Conservation (phyloP, 2,329 filamentous ascomycete species). For the Diaporthe helianthi region DNA sequence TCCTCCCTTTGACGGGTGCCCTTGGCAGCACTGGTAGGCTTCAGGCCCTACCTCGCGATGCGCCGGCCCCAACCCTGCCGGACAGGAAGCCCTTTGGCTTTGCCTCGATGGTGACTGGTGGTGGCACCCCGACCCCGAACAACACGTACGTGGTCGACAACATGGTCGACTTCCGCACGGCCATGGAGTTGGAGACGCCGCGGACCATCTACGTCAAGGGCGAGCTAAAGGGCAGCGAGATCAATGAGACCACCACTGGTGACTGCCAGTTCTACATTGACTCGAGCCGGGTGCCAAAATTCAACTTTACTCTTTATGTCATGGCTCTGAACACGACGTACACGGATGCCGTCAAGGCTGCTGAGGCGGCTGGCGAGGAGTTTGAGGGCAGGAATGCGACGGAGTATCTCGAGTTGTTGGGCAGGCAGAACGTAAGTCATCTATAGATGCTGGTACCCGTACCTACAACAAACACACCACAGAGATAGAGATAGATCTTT, state of each 20-base stretch:
- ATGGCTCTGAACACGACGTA: conserved; percentile 22
- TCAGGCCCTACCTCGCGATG: neutral
- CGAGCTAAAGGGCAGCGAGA: conserved; percentile 14
- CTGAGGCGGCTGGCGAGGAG: neutral
- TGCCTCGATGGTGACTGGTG: neutral
- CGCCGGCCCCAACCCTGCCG: neutral
- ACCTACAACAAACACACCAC: no score
- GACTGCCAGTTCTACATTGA: conserved; percentile 21
- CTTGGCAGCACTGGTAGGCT: neutral
- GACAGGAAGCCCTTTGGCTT: conserved; percentile 24
- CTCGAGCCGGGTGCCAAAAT: conserved; percentile 9
- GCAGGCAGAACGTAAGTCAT: conserved; percentile 23
- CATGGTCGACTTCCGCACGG: conserved; percentile 22
- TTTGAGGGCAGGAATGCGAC: conserved; percentile 24
- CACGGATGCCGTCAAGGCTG: conserved; percentile 21
- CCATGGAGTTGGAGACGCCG: neutral
- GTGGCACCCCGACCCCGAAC: neutral
- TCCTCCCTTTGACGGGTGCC: neutral
- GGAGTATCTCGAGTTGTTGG: conserved; percentile 3
- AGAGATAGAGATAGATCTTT: neutral
- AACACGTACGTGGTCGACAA: conserved; percentile 20
- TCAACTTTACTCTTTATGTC: conserved; percentile 17
- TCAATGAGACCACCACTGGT: conserved; percentile 21
- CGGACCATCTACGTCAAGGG: conserved; percentile 24
- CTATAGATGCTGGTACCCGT: no score